Evolutionary conservation across 2,329 filamentous ascomycete genomes (phyloP).

Genomic region (Chaetomiaceae sp.): DNA sequence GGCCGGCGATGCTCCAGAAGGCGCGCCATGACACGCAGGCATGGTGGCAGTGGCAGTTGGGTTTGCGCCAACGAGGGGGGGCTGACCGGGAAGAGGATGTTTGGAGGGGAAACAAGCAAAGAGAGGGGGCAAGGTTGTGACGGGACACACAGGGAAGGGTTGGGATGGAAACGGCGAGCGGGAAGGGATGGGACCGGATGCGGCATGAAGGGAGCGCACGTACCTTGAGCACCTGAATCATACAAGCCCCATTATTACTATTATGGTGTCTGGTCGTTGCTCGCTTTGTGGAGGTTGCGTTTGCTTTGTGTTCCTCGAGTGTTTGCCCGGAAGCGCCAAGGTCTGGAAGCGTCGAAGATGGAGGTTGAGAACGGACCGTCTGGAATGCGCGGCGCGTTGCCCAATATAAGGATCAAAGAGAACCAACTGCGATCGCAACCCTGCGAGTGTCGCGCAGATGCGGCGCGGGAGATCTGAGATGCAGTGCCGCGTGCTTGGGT

Average conservation of each 20-base stretch:
- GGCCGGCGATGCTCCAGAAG: conserved; percentile 19
- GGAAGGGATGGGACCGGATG: conserved; percentile 8
- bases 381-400: not conserved
- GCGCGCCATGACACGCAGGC: conserved; percentile 24
- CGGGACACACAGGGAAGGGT: not conserved
- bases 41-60: conserved; percentile 21
- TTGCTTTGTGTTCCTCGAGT: not conserved
- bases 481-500: not conserved
- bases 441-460: not conserved
- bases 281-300: conserved; percentile 7
- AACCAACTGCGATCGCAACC: not conserved
- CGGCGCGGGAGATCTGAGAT: not conserved
- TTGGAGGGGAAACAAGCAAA: not conserved
- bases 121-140: not conserved
- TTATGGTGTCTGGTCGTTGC: not conserved
- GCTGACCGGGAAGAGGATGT: not conserved
- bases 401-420: not conserved
- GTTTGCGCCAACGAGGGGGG: conserved; percentile 2
- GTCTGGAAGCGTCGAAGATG: not conserved
- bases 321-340: not conserved
- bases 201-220: conserved; percentile 17
- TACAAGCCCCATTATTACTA: conserved; percentile 24
- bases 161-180: conserved; percentile 1
- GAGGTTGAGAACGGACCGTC: not conserved
- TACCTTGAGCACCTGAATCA: conserved; percentile 27